Evolutionary conservation across 1,139 yeast genomes (phyloP).

Genomic region (Suhomyces wounanorum): DNA sequence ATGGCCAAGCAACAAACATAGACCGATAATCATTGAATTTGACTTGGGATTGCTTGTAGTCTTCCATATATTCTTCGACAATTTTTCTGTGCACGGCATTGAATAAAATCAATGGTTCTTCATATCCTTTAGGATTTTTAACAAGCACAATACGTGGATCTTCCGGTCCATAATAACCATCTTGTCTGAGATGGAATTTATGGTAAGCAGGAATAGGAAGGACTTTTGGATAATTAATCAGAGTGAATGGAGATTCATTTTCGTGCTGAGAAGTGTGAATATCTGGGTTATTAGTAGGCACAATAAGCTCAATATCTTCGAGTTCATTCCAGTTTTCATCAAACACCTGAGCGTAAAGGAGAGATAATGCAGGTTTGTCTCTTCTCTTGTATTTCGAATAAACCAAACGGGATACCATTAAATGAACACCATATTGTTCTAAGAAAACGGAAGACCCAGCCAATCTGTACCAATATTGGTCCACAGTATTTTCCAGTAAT

Average conservation of each 20-base stretch:
- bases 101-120: conserved; percentile 40
- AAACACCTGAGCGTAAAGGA: conserved; percentile 47
- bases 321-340: conserved; percentile 51
- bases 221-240: conserved; percentile 30
- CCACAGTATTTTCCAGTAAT: conserved; percentile 28
- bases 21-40: conserved; percentile 22
- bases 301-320: conserved; percentile 31
- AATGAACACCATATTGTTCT: conserved; percentile 42
- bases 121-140: conserved; percentile 31
- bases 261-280: background rate
- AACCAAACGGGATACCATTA: conserved; percentile 36
- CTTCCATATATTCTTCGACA: conserved; percentile 19
- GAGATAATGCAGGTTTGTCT: conserved; percentile 35
- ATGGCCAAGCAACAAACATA: conserved; percentile 42
- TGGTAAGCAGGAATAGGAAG: conserved; percentile 39
- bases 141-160: conserved; percentile 43
- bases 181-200: conserved; percentile 22
- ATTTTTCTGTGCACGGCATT: conserved; percentile 35
- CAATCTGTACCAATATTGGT: conserved; percentile 38
- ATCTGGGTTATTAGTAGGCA: conserved; percentile 26
- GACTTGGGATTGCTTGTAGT: conserved; percentile 1
- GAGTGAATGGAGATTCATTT: conserved; percentile 11
- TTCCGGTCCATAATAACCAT: conserved; percentile 42
- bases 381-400: conserved; percentile 33
- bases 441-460: conserved; percentile 45